phyloP scores from a whole-genome alignment of 306 rosid genomes.

The Gynostemma pentaphyllum region DNA sequence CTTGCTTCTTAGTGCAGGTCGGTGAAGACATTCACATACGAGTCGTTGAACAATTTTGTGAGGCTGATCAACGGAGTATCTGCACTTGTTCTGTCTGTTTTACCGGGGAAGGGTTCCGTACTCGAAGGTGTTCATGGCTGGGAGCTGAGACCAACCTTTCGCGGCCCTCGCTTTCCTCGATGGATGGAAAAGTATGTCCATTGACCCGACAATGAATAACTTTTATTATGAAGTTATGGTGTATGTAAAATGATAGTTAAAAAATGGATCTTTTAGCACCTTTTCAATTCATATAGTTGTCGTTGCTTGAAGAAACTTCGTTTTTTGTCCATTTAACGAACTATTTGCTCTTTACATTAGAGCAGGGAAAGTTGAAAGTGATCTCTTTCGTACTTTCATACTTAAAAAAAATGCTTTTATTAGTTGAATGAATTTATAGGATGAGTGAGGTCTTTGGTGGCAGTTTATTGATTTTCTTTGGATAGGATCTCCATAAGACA shows the following conservation, averaged over 20 bases:
- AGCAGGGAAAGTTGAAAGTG: neutral
- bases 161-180: conserved; percentile 93
- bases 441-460: no score
- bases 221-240: neutral
- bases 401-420: neutral
- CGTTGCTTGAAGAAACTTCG: neutral
- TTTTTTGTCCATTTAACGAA: neutral
- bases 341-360: neutral
- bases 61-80: conserved; percentile 86
- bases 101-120: conserved; percentile 70
- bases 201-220: no score
- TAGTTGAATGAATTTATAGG: no score
- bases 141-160: conserved; percentile 88
- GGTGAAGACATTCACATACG: conserved; percentile 76
- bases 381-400: neutral
- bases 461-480: no score
- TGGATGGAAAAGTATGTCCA: conserved; percentile 91
- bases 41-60: conserved; percentile 59
- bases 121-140: conserved; percentile 97
- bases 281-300: neutral
- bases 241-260: neutral
- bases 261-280: neutral
- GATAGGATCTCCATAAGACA: no score
- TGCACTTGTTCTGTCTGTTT: conserved; percentile 55
- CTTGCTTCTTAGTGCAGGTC: conserved; percentile 49